A percentile compares a stretch with the other conserved stretches of the same genome.
Conservation (phyloP, 2,329 filamentous ascomycete species). For the Trichoderma endophyticum region DNA sequence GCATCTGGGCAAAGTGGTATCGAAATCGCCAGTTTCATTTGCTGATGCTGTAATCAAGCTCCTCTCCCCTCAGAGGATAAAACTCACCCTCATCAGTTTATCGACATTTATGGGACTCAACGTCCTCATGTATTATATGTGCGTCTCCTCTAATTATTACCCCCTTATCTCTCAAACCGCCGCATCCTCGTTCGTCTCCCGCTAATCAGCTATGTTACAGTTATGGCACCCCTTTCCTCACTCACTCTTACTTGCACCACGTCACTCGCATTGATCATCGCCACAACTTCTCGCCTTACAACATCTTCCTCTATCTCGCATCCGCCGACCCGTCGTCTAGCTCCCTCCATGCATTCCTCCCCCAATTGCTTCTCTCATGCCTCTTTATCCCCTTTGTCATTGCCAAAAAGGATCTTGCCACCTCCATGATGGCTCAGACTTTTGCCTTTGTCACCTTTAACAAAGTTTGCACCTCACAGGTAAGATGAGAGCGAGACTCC, state of each 20-base stretch:
- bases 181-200: neutral
- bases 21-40: constrained; percentile 21
- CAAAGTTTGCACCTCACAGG: constrained; percentile 98
- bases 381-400: constrained; percentile 71
- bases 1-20: constrained; percentile 32
- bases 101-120: constrained; percentile 73
- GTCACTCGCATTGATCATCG: constrained; percentile 90
- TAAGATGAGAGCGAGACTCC: constrained; percentile 40
- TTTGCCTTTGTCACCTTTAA: constrained; percentile 98
- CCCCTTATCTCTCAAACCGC: neutral
- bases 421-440: constrained; percentile 88
- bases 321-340: constrained; percentile 56
- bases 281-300: constrained; percentile 98
- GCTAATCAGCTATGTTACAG: constrained; percentile 36
- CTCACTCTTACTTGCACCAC: constrained; percentile 92
- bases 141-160: constrained; percentile 32
- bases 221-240: constrained; percentile 77
- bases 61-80: constrained; percentile 52
- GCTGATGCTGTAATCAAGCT: constrained; percentile 39
- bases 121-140: constrained; percentile 71
- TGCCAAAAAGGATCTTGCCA: constrained; percentile 76
- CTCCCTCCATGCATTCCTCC: constrained; percentile 67
- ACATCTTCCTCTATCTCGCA: constrained; percentile 81
- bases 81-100: constrained; percentile 62
- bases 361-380: constrained; percentile 78